Conservation (phyloP, 495 filamentous ascomycete species). For the Sabuloglossum arenarium region DNA sequence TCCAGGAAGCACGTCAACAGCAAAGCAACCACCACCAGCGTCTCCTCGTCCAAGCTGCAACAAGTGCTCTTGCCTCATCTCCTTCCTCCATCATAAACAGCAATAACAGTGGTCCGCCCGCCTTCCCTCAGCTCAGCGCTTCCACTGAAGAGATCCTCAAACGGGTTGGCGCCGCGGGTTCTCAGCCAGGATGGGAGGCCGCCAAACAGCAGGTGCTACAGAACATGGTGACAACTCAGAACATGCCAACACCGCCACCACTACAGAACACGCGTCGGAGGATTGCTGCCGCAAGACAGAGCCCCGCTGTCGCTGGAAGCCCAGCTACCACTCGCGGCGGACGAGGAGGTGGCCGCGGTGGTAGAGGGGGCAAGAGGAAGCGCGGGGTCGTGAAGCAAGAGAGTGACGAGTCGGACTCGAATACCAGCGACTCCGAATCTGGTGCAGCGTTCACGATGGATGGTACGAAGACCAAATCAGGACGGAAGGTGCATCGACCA, state of each 20-base stretch:
- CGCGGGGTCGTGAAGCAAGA: conserved; percentile 10
- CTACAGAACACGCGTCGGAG: conserved; percentile 1
- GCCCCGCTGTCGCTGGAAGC: conserved; percentile 13
- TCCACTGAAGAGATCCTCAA: conserved; percentile 36
- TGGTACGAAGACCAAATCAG: conserved; percentile 60
- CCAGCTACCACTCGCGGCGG: conserved; percentile 12
- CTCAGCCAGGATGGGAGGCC: conserved; percentile 17
- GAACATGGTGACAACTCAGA: conserved; percentile 21
- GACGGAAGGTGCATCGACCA: conserved; percentile 59
- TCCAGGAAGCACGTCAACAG: background rate
- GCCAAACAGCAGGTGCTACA: conserved; percentile 22
- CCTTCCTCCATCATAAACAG: background rate
- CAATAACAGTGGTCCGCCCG: background rate
- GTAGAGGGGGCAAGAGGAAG: conserved; percentile 9
- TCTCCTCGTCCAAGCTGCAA: background rate
- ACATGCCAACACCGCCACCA: conserved; percentile 12
- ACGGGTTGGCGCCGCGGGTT: conserved; percentile 15
- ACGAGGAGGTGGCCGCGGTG: conserved; percentile 18
- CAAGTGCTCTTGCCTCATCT: background rate
- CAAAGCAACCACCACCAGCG: background rate
- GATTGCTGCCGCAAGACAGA: conserved; percentile 13
- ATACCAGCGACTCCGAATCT: background rate
- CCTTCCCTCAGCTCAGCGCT: conserved; percentile 28
- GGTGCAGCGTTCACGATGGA: conserved; percentile 24
- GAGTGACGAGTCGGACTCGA: conserved; percentile 2